These are phyloP conservation scores for Xanthoconium separans DNA, from an alignment of 1,284 basidiomycete species.

Conservation along the genomic window DNA sequence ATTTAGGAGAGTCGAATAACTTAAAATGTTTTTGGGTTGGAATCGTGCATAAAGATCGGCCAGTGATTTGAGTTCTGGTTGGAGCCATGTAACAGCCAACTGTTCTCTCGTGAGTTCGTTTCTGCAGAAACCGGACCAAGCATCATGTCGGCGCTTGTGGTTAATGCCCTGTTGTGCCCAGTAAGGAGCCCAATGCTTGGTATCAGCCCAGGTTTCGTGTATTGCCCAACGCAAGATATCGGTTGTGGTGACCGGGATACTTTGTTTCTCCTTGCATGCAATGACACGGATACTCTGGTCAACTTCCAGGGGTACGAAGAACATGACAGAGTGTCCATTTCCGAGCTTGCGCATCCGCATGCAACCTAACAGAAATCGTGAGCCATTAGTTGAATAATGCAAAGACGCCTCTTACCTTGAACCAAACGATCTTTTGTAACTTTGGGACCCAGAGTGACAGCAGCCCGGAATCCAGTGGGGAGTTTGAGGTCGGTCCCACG, in stretches of 20 bases:
- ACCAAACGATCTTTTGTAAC: conserved; percentile 47
- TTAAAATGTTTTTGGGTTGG: not conserved
- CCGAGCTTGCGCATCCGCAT: conserved; percentile 51
- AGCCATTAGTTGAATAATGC: not conserved
- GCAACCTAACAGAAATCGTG: conserved; percentile 31
- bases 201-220: not conserved
- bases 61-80: not conserved
- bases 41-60: not conserved
- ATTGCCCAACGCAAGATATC: not conserved
- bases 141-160: not conserved
- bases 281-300: conserved; percentile 19
- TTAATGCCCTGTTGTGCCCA: not conserved
- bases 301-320: conserved; percentile 47
- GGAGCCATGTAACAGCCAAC: not conserved
- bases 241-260: not conserved
- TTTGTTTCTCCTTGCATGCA: not conserved
- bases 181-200: not conserved
- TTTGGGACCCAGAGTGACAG: not conserved
- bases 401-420: conserved; percentile 36
- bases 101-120: not conserved
- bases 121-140: not conserved
- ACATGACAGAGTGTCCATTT: conserved; percentile 45
- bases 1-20: not conserved
- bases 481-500: not conserved
- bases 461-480: conserved; percentile 37